Percentiles rank a stretch among this genome's conserved stretches.
phyloP scores from a whole-genome alignment of 306 rosid species.

The Castanea mollissima region DNA sequence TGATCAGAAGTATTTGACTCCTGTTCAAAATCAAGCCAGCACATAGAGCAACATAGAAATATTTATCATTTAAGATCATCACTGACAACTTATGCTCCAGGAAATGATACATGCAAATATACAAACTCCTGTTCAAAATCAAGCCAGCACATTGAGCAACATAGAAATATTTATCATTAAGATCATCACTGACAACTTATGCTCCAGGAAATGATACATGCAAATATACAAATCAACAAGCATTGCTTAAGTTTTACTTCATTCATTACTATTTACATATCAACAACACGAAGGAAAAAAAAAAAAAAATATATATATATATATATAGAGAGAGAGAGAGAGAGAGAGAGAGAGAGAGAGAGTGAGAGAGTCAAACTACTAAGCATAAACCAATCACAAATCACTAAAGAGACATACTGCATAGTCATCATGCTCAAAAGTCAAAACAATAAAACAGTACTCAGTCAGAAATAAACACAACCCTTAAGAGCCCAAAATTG shows the following conservation, averaged over 20 bases:
- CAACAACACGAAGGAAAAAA: no score
- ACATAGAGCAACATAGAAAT: constrained; percentile 1
- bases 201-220: background rate
- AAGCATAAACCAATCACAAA: background rate
- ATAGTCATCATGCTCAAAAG: background rate
- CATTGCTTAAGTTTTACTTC: background rate
- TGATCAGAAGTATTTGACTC: constrained; percentile 30
- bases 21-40: constrained; percentile 27
- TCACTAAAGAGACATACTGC: background rate
- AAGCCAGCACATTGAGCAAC: constrained; percentile 12
- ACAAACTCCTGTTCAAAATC: constrained; percentile 31
- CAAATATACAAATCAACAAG: background rate
- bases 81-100: background rate
- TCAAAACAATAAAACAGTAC: background rate
- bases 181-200: background rate
- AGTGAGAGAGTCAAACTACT: background rate
- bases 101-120: background rate
- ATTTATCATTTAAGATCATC: background rate
- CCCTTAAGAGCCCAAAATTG: background rate
- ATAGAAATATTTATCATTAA: background rate
- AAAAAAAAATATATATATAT: no score
- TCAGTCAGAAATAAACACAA: background rate
- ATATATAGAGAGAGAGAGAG: no score
- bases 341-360: no score
- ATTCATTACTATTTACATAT: no score